These are phyloP conservation scores for Symbiodinium natans DNA, from an alignment of 73 alveolate species.

Conservation along the genomic window DNA sequence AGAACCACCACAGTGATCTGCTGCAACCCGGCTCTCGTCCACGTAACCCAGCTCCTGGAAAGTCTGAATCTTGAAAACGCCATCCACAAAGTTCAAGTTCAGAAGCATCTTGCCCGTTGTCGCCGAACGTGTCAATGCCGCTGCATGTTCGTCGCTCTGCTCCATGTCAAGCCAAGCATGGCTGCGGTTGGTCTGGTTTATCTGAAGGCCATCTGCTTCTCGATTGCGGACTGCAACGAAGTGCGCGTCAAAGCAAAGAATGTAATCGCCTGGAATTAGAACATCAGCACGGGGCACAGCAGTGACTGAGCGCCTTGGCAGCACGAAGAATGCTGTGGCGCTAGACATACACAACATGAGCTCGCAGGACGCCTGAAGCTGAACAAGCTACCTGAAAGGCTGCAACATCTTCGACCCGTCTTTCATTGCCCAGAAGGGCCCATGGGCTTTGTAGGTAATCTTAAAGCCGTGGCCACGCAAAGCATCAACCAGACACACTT, in stretches of 20 bases:
- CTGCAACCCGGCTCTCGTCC: too few relatives aligned
- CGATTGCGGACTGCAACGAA: background rate
- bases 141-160: background rate
- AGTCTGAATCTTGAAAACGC: background rate
- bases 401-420: background rate
- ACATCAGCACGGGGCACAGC: background rate
- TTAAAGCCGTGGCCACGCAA: background rate
- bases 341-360: background rate
- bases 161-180: background rate
- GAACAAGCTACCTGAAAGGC: background rate
- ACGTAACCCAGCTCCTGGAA: too few relatives aligned
- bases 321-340: background rate
- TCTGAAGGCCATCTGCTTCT: background rate
- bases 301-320: background rate
- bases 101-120: background rate
- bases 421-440: background rate
- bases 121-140: background rate
- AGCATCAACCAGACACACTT: background rate
- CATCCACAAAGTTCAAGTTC: background rate
- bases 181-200: background rate
- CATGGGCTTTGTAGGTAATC: background rate
- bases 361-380: background rate
- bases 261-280: background rate
- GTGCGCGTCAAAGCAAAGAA: background rate
- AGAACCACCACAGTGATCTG: too few relatives aligned